Evolutionary conservation across 306 rosid genomes (phyloP), one percentile per base, ranked within the genome.

Genomic region (Cucurbita argyrosperma): DNA sequence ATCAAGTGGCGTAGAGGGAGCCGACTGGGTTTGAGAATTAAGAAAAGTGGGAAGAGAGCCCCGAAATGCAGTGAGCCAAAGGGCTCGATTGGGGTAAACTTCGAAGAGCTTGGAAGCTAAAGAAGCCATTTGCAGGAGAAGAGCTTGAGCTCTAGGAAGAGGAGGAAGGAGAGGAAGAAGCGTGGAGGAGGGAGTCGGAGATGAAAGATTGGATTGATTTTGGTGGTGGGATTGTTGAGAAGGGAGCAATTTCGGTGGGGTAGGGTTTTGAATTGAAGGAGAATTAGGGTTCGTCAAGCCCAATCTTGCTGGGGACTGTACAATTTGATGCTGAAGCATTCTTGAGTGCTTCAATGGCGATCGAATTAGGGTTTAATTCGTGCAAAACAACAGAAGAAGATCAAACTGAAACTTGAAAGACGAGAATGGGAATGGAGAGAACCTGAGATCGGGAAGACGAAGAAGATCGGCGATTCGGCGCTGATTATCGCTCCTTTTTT

Each of bases 141-240:
- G 88, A 71, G 96, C 84, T 74, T 90, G 97, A 6, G 96, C 96
- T 83, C 96, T 78, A 5, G 94, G 96, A 53, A 90, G 97, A 1
- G 98, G 97, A 9, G 97, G 89, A 72, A 93, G 93, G 63, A 90
- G 96, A 58, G 97, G 86, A 53, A 90, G 87, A 15, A 90, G 90
- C 10, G 89, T 83, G 5, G 84, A 68, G 5, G 90, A 83, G 23
- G 83, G 73, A 6, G 84, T n/a, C 4, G 91, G 39, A 35, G 18
- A 84, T 65, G 68, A 80, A 4, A 2, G 18, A 45, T 23, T 21
- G 26, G 60, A 82, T 78, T 74, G 78, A 8, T 13, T 72, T 60
- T 16, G 88, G 62, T 30, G 50, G 13, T 42, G 67, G 51, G 74
- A 74, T 57, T 80, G 89, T 75, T 78, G 92, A 45, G 85, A 63